Percentiles rank a stretch among this genome's conserved stretches.
These are phyloP conservation scores for Geosmithia putterillii DNA, from an alignment of 2,329 filamentous ascomycete species.

Conservation along the genomic window DNA sequence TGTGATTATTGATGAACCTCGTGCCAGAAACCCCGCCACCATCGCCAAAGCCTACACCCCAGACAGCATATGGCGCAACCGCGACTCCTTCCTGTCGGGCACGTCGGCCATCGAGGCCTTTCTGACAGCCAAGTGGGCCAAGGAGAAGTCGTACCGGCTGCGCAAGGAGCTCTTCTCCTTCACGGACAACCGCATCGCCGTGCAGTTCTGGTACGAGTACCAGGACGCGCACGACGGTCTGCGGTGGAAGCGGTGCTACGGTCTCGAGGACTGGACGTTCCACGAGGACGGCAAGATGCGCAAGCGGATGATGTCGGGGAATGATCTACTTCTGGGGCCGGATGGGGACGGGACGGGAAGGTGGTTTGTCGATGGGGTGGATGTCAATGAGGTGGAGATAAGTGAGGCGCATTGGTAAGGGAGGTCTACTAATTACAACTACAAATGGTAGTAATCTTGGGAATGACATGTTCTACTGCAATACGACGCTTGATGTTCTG, in stretches of 20 bases:
- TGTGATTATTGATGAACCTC: background rate
- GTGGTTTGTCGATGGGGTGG: constrained; percentile 59
- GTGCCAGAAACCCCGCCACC: constrained; percentile 43
- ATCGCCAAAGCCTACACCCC: constrained; percentile 65
- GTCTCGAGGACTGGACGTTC: constrained; percentile 72
- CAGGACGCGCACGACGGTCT: constrained; percentile 44
- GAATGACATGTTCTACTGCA: no score
- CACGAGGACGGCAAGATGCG: constrained; percentile 57
- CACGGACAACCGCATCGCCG: constrained; percentile 46
- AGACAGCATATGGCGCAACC: constrained; percentile 72
- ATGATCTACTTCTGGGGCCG: constrained; percentile 52
- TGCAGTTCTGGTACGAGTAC: constrained; percentile 90
- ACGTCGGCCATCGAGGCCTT: constrained; percentile 56
- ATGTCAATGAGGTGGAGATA: constrained; percentile 57
- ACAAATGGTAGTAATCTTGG: no score
- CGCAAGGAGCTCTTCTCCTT: constrained; percentile 80
- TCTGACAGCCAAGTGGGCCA: constrained; percentile 60
- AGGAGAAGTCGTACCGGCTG: constrained; percentile 59
- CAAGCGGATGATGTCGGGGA: constrained; percentile 66
- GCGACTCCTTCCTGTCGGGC: constrained; percentile 56
- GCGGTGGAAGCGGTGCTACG: constrained; percentile 82
- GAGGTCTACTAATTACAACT: no score
- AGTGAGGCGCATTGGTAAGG: constrained; percentile 53
- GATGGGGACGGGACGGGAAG: constrained; percentile 28
- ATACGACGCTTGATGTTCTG: no score